Conservation (phyloP, 163 green algal species). For the Coccomyxa subellipsoidea region DNA sequence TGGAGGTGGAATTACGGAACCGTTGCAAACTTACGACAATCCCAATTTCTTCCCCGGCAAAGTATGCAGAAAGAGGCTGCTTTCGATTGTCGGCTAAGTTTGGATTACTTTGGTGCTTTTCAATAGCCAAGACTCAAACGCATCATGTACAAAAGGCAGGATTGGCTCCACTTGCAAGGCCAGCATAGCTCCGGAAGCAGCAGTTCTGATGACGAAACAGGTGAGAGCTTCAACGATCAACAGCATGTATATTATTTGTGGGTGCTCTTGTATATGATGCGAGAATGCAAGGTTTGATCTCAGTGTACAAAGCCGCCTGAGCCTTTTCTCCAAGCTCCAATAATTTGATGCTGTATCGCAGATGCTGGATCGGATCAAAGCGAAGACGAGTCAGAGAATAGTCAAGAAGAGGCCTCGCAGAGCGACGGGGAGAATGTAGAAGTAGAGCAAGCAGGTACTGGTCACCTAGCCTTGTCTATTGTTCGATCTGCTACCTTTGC, state of each 20-base stretch:
- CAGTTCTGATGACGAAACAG: not conserved
- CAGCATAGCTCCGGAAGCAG: not conserved
- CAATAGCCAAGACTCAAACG: not conserved
- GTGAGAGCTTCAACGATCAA: not conserved
- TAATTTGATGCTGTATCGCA: not conserved
- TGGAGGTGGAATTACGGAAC: too few species aligned
- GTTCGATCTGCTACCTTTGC: not conserved
- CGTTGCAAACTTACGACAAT: too few species aligned
- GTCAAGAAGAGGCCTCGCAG: not conserved
- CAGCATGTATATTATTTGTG: not conserved
- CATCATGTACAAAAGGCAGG: not conserved
- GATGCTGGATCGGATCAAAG: not conserved
- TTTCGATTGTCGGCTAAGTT: too few species aligned
- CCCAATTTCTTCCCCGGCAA: too few species aligned
- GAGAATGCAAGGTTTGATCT: not conserved
- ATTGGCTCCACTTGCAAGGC: not conserved
- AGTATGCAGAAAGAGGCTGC: too few species aligned
- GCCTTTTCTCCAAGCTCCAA: not conserved
- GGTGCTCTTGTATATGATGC: not conserved
- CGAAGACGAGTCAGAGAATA: not conserved
- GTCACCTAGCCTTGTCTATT: not conserved
- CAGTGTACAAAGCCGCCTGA: not conserved
- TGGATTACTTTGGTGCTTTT: not conserved
- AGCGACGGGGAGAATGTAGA: not conserved
- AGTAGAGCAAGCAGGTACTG: not conserved